Conservation (phyloP, 495 filamentous ascomycete genomes). For the Tuber melanosporum region DNA sequence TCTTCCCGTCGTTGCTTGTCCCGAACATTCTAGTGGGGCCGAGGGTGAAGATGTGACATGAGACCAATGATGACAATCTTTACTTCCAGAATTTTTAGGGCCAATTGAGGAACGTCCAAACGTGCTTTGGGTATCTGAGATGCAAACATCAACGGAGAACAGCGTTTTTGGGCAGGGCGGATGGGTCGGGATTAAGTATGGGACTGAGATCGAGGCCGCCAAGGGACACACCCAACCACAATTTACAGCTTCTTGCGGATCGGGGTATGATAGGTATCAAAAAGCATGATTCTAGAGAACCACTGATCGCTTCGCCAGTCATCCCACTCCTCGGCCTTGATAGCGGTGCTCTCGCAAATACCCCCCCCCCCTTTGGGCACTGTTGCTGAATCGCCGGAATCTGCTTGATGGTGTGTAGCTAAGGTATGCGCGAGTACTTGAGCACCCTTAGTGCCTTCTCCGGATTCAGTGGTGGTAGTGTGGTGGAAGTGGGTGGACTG, state of each 20-base stretch:
- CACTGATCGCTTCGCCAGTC: neutral
- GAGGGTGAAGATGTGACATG: constrained; percentile 52
- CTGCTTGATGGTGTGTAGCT: constrained; percentile 13
- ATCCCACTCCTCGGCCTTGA: constrained; percentile 11
- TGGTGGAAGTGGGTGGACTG: constrained; percentile 9
- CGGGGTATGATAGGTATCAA: constrained; percentile 11
- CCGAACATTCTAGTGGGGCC: constrained; percentile 34
- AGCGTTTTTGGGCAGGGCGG: constrained; percentile 45
- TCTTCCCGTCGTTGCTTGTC: neutral
- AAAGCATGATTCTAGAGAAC: neutral
- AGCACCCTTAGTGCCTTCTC: too few species aligned
- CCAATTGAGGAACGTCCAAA: constrained; percentile 52
- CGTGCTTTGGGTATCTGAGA: constrained; percentile 44
- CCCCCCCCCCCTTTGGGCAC: constrained; percentile 9
- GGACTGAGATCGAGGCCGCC: constrained; percentile 38
- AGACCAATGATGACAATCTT: constrained; percentile 48
- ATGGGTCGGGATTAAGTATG: constrained; percentile 54
- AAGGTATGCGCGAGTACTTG: neutral
- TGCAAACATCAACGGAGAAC: constrained; percentile 40
- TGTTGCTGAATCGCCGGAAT: neutral
- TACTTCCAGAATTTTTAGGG: constrained; percentile 49
- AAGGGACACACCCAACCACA: constrained; percentile 21
- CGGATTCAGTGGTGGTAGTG: constrained; percentile 8
- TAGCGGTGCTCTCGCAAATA: neutral
- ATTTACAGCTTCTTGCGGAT: constrained; percentile 16